A percentile compares a stretch with the other conserved stretches of the same genome.
Evolutionary conservation across 1,284 basidiomycete genomes (phyloP).

Genomic region (Apiotrichum porosum): DNA sequence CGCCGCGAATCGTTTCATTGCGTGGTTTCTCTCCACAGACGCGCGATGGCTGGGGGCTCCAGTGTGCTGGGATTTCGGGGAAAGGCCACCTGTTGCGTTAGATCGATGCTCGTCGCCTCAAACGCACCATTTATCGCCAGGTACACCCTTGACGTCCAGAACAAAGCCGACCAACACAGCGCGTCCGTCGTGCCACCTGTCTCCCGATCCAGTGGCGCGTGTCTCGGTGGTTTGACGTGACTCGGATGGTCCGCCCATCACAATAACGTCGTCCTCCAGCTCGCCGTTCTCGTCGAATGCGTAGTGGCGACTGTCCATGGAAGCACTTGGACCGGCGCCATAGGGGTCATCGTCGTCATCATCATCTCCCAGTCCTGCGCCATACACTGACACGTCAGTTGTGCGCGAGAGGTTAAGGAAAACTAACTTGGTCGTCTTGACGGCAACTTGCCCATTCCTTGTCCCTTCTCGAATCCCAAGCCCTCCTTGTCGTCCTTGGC

Average conservation of each 20-base stretch:
- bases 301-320: slow-evolving; percentile 41
- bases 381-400: slow-evolving; percentile 27
- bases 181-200: slow-evolving; percentile 66
- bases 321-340: slow-evolving; percentile 48
- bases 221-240: background rate
- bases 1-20: slow-evolving; percentile 35
- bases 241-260: slow-evolving; percentile 20
- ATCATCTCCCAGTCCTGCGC: slow-evolving; percentile 64
- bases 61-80: slow-evolving; percentile 71
- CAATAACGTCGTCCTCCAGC: slow-evolving; percentile 59
- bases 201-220: background rate
- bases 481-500: slow-evolving; percentile 73
- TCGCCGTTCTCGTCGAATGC: slow-evolving; percentile 61
- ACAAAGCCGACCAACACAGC: slow-evolving; percentile 70
- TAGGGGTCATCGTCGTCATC: slow-evolving; percentile 87
- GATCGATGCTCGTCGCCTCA: no score
- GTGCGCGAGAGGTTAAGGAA: background rate
- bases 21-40: slow-evolving; percentile 59
- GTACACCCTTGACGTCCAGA: slow-evolving; percentile 62
- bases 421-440: slow-evolving; percentile 22
- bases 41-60: slow-evolving; percentile 74
- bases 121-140: slow-evolving; percentile 67
- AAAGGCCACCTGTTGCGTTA: slow-evolving; percentile 62
- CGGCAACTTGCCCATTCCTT: slow-evolving; percentile 54
- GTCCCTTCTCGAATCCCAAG: slow-evolving; percentile 66